Evolutionary conservation across 1,284 basidiomycete species (phyloP).

Genomic region (Melampsora larici-populina): DNA sequence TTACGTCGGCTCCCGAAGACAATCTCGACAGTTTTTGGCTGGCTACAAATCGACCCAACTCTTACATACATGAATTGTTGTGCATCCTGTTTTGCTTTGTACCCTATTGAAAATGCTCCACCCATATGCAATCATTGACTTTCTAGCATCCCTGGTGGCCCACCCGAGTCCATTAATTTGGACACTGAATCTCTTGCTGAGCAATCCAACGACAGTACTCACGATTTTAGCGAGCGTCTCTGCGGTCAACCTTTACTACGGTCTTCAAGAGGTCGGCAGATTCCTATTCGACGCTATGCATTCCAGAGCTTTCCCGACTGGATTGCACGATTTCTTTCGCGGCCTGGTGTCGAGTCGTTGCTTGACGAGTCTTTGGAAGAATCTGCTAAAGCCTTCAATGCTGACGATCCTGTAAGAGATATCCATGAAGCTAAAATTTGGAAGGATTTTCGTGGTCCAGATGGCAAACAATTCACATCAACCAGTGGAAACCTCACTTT

Average conservation of each 20-base stretch:
- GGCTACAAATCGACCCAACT: not conserved
- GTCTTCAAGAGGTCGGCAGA: too few relatives aligned
- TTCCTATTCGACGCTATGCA: not conserved
- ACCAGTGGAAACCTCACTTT: not conserved
- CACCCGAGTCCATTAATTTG: not conserved
- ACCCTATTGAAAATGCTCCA: not conserved
- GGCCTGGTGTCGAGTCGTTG: not conserved
- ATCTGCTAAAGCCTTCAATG: not conserved
- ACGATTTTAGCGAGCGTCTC: too few relatives aligned
- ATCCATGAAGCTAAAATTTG: not conserved
- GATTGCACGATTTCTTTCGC: not conserved
- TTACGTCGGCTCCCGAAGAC: not conserved
- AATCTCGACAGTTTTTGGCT: not conserved
- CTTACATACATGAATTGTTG: not conserved
- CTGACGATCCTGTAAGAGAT: not conserved
- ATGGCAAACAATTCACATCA: not conserved
- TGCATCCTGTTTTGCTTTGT: not conserved
- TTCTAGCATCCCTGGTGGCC: too few relatives aligned
- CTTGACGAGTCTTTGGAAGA: not conserved
- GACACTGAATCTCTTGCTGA: not conserved
- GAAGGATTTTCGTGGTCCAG: not conserved
- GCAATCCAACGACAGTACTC: too few relatives aligned
- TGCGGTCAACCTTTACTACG: not conserved
- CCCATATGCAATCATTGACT: too few relatives aligned
- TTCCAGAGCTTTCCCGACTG: not conserved